Evolutionary conservation across 2,329 filamentous ascomycete species (phyloP).

Genomic region (Alternaria brassicicola): DNA sequence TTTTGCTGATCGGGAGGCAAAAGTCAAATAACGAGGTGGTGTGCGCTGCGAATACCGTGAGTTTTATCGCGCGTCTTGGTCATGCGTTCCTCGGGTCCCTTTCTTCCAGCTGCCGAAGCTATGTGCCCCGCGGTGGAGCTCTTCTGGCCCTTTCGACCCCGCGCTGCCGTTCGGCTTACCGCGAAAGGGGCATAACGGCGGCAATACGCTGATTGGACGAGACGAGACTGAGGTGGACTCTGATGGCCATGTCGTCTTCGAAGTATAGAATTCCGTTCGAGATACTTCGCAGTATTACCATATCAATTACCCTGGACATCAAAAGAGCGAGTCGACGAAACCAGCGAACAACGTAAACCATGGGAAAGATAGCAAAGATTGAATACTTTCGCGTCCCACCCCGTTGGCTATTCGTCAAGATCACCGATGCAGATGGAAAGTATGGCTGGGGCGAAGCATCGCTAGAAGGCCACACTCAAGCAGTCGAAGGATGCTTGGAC

Average conservation of each 20-base stretch:
- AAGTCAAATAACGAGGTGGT: background rate
- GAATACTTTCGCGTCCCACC: conserved; percentile 78
- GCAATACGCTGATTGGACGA: background rate
- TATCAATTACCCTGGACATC: no score
- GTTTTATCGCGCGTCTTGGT: conserved; percentile 15
- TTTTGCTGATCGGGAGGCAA: background rate
- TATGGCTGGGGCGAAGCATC: conserved; percentile 77
- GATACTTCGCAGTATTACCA: background rate
- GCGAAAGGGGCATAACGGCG: conserved; percentile 2
- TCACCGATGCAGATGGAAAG: conserved; percentile 69
- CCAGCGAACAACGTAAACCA: conserved; percentile 38
- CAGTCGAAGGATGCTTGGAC: conserved; percentile 75
- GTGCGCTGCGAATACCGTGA: background rate
- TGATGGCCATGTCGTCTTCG: background rate
- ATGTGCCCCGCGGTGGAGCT: conserved; percentile 21
- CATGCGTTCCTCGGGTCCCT: conserved; percentile 28
- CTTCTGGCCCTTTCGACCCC: conserved; percentile 32
- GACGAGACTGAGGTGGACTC: background rate
- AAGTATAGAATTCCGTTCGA: background rate
- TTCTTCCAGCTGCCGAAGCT: conserved; percentile 38
- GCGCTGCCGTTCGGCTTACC: conserved; percentile 34
- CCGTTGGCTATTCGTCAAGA: conserved; percentile 79
- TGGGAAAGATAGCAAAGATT: conserved; percentile 69
- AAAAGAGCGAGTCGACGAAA: background rate
- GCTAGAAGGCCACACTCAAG: conserved; percentile 74